Percentiles rank a stretch among this genome's conserved stretches.
These are phyloP conservation scores for Oryza punctata DNA, from an alignment of 176 grass and related monocot species.

Conservation along the genomic window DNA sequence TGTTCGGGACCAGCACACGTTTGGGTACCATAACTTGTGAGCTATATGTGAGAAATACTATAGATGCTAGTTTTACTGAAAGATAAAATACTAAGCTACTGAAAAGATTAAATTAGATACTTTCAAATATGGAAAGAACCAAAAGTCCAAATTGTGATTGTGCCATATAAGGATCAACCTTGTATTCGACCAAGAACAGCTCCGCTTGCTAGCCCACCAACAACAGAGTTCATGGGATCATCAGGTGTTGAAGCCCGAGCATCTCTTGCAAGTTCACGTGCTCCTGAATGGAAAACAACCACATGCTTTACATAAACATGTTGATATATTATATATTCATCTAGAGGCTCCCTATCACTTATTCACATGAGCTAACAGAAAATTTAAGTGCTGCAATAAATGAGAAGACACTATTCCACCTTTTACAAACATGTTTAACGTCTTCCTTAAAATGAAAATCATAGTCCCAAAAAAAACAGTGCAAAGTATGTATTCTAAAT, in stretches of 20 bases:
- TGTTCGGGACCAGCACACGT: too few relatives aligned
- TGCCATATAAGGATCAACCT: slow-evolving; percentile 50
- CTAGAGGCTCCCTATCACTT: not conserved
- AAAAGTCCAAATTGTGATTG: slow-evolving; percentile 1
- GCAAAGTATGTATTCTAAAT: not conserved
- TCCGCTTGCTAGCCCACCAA: slow-evolving; percentile 87
- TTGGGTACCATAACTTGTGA: not conserved
- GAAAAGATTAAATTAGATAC: not conserved
- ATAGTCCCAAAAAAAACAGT: not conserved
- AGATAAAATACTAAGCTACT: not conserved
- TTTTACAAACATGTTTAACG: slow-evolving; percentile 1
- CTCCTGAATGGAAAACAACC: slow-evolving; percentile 46
- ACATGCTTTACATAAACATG: slow-evolving; percentile 19
- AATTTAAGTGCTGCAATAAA: slow-evolving; percentile 8
- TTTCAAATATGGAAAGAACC: slow-evolving; percentile 30
- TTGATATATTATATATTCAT: not conserved
- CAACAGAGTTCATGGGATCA: slow-evolving; percentile 80
- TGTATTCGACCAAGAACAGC: slow-evolving; percentile 91
- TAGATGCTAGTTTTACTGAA: not conserved
- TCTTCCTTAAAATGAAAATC: slow-evolving; percentile 4
- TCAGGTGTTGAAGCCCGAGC: slow-evolving; percentile 71
- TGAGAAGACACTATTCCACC: not conserved
- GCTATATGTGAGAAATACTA: not conserved
- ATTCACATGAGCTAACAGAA: slow-evolving; percentile 4
- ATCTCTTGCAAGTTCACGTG: slow-evolving; percentile 92